Evolutionary conservation across 257 asterid species (phyloP).

Genomic region (Solanum megistacrolobum): DNA sequence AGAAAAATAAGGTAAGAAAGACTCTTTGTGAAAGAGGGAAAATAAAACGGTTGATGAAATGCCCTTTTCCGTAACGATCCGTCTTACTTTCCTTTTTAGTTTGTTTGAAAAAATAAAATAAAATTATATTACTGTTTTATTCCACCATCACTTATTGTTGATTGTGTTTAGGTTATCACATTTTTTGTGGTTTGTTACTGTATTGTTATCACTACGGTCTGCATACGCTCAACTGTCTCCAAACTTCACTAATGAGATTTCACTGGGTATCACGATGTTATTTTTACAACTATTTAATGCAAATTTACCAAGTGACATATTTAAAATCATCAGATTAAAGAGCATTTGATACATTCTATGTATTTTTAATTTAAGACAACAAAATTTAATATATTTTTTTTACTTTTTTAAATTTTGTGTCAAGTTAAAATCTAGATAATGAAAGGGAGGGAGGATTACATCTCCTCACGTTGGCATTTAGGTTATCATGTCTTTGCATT

Average conservation of each 20-base stretch:
- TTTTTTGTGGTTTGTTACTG: no score
- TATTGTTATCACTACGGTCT: no score
- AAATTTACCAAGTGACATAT: background rate
- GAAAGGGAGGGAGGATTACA: background rate
- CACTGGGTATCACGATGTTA: background rate
- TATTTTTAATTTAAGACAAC: background rate
- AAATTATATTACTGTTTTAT: no score
- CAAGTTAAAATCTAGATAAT: background rate
- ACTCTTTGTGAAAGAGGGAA: background rate
- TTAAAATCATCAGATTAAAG: background rate
- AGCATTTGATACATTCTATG: background rate
- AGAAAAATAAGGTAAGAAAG: background rate
- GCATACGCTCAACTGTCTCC: background rate
- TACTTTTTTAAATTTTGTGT: accelerated
- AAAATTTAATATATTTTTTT: background rate
- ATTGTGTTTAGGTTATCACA: no score
- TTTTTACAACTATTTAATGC: background rate
- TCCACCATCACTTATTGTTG: no score
- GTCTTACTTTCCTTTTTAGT: background rate
- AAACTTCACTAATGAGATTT: no score
- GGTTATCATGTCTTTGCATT: background rate
- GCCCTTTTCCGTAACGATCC: background rate
- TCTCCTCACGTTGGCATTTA: conserved; percentile 1
- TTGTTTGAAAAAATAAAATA: no score
- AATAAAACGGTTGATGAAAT: background rate